phyloP scores from a whole-genome alignment of 2,329 filamentous ascomycete genomes.

The Phialophora verrucosa region DNA sequence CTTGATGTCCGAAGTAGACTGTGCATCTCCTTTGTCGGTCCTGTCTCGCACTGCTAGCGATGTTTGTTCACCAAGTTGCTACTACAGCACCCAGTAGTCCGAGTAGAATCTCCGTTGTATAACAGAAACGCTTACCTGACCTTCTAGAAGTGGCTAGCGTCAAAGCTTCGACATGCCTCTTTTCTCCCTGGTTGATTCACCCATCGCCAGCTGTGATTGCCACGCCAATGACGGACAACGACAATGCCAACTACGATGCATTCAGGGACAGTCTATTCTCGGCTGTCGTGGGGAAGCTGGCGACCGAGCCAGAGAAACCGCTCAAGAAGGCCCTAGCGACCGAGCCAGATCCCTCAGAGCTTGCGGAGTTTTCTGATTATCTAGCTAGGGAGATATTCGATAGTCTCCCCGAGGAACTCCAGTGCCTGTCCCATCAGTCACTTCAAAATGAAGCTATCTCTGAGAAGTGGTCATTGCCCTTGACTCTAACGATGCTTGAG shows the following conservation, averaged over 20 bases:
- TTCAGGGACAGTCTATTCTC: conserved; percentile 78
- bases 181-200: neutral
- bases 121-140: neutral
- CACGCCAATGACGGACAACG: conserved; percentile 41
- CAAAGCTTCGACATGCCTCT: neutral
- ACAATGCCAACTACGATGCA: conserved; percentile 64
- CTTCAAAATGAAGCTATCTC: conserved; percentile 57
- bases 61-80: neutral
- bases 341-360: conserved; percentile 63
- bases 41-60: neutral
- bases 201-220: neutral
- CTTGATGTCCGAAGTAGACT: neutral
- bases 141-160: neutral
- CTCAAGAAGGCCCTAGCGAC: conserved; percentile 43
- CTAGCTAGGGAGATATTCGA: conserved; percentile 72
- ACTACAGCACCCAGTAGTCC: too few species aligned
- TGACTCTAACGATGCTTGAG: conserved; percentile 59
- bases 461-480: conserved; percentile 62
- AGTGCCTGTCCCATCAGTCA: conserved; percentile 64
- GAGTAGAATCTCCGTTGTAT: too few species aligned
- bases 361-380: conserved; percentile 83
- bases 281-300: conserved; percentile 68
- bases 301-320: conserved; percentile 39
- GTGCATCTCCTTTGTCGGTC: neutral
- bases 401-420: conserved; percentile 65